Percentiles rank a stretch among this genome's conserved stretches.
phyloP scores from a whole-genome alignment of 2,329 filamentous ascomycete species.

The Rhinocladiella mackenziei region DNA sequence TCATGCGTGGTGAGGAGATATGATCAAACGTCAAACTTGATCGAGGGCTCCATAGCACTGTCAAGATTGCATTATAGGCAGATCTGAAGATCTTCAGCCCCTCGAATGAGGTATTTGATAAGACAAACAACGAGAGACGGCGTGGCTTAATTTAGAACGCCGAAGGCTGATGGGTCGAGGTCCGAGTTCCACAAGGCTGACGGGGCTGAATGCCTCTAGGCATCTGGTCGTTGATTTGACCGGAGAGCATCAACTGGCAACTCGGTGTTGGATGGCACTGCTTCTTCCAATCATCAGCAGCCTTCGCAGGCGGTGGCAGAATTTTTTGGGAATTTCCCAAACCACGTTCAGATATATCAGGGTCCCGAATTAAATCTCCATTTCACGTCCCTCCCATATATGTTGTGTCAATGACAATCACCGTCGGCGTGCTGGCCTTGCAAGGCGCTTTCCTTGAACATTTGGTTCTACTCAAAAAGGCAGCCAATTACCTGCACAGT shows the following conservation, averaged over 20 bases:
- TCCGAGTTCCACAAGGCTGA: constrained; percentile 21
- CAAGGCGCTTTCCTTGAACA: constrained; percentile 95
- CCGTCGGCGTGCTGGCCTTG: constrained; percentile 65
- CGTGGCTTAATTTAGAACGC: constrained; percentile 17
- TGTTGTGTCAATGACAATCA: constrained; percentile 37
- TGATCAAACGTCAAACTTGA: too few relatives aligned
- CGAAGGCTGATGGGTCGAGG: constrained; percentile 2
- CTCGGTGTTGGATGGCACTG: neutral
- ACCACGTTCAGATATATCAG: too few relatives aligned
- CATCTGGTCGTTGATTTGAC: neutral
- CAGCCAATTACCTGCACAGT: constrained; percentile 50
- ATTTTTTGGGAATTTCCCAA: constrained; percentile 1
- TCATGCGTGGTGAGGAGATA: too few relatives aligned
- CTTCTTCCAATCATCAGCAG: neutral
- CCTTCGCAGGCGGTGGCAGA: constrained; percentile 27
- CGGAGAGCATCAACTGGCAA: too few relatives aligned
- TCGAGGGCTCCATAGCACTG: too few relatives aligned
- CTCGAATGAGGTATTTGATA: too few relatives aligned
- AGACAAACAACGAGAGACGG: neutral
- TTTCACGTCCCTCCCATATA: neutral
- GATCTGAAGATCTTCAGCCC: too few relatives aligned
- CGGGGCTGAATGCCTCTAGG: neutral
- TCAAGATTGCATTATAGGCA: too few relatives aligned
- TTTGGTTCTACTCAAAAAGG: constrained; percentile 67
- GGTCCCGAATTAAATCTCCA: neutral